phyloP scores from a whole-genome alignment of 2,329 filamentous ascomycete species.

The Ceratocystis ficicola region DNA sequence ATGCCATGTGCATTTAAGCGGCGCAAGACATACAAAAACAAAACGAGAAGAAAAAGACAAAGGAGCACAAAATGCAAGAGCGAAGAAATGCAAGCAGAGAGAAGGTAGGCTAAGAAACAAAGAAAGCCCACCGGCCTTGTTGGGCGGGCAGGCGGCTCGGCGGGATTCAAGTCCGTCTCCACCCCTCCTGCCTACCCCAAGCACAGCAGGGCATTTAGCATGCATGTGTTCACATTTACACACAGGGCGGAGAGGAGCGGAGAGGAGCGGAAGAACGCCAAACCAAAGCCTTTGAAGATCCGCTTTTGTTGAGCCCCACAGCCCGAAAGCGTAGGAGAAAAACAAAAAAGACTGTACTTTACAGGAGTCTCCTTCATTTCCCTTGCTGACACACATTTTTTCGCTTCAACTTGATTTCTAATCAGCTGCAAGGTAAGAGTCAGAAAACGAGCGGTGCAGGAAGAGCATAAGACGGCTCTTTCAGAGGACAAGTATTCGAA shows the following conservation, averaged over 20 bases:
- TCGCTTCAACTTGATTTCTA: not conserved
- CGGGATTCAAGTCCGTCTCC: not conserved
- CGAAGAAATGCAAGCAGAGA: not conserved
- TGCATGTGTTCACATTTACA: not conserved
- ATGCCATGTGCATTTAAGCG: not conserved
- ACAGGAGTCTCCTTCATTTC: not conserved
- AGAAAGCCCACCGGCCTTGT: not conserved
- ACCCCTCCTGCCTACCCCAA: not conserved
- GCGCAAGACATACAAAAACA: not conserved
- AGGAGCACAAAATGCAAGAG: not conserved
- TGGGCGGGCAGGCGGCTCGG: not conserved
- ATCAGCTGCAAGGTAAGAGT: not conserved
- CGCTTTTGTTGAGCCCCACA: not conserved
- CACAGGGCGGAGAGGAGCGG: constrained; percentile 5
- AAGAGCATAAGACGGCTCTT: not conserved
- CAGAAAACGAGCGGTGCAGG: not conserved
- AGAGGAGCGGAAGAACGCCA: constrained; percentile 6
- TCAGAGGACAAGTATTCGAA: not conserved
- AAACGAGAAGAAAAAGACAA: not conserved
- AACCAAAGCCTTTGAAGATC: not conserved
- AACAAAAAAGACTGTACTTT: not conserved
- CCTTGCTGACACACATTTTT: not conserved
- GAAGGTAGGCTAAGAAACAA: not conserved
- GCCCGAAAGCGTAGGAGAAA: not conserved
- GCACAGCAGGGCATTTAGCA: not conserved